Conservation (phyloP, 192 early-diverging fungal species). For the Radiomyces spectabilis region DNA sequence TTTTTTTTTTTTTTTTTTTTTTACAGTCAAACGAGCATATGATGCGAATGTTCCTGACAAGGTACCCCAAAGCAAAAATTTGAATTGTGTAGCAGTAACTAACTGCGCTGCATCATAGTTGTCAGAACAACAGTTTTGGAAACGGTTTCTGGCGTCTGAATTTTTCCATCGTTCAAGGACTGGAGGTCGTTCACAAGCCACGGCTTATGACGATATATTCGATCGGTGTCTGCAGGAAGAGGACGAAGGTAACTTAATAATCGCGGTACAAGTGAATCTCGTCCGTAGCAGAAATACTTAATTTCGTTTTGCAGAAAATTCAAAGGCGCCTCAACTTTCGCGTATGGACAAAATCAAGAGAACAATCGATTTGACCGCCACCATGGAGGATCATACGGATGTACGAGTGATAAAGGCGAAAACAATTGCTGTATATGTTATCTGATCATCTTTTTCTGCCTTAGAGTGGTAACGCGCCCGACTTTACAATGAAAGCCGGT, state of each 20-base stretch:
- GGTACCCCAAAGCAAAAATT: conserved; percentile 25
- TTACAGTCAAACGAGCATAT: conserved; percentile 71
- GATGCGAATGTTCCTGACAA: conserved; percentile 75
- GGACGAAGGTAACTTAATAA: conserved; percentile 56
- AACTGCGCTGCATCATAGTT: conserved; percentile 24
- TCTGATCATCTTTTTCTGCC: background rate
- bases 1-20: background rate
- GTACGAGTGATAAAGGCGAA: conserved; percentile 9
- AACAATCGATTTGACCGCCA: conserved; percentile 75
- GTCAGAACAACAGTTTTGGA: conserved; percentile 82
- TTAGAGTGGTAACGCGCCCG: conserved; percentile 66
- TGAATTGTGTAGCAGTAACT: background rate
- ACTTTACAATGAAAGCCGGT: conserved; percentile 77
- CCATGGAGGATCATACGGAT: conserved; percentile 74
- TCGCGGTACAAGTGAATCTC: too few relatives aligned
- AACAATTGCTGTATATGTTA: background rate
- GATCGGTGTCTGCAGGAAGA: conserved; percentile 71
- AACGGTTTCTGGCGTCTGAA: conserved; percentile 71
- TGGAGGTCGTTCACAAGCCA: conserved; percentile 32
- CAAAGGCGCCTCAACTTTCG: conserved; percentile 27
- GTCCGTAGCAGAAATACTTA: too few relatives aligned
- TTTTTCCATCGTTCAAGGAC: conserved; percentile 80
- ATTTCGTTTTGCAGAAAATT: conserved; percentile 5
- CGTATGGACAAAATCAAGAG: conserved; percentile 52
- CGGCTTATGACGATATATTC: conserved; percentile 68